phyloP scores from a whole-genome alignment of 2,329 filamentous ascomycete genomes.

The Coniella vitis region DNA sequence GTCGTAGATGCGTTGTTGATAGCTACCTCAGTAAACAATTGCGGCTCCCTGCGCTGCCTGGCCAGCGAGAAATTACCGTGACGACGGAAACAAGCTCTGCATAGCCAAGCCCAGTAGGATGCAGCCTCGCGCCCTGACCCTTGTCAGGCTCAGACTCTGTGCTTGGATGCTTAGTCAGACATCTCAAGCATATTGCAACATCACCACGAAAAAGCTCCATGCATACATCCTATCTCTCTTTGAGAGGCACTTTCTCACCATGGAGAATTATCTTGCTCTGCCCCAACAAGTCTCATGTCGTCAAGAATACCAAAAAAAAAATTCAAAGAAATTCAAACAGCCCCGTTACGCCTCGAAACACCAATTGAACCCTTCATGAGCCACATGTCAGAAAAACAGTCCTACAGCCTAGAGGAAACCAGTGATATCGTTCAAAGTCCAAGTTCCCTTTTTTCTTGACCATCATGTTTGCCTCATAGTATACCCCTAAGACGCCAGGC shows the following conservation, averaged over 20 bases:
- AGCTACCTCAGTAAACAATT: too few species aligned
- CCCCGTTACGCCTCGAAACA: too few species aligned
- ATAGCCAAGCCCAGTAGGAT: too few species aligned
- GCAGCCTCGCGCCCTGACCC: too few species aligned
- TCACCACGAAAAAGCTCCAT: too few species aligned
- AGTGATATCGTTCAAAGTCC: neutral
- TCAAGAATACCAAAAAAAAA: neutral
- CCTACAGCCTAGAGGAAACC: neutral
- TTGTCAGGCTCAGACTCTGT: too few species aligned
- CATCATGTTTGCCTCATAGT: neutral
- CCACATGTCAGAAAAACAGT: neutral
- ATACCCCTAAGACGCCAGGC: slow-evolving; percentile 9
- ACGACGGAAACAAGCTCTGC: neutral
- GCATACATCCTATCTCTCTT: too few species aligned
- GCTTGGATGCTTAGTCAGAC: too few species aligned
- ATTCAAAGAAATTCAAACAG: neutral
- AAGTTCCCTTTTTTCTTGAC: neutral
- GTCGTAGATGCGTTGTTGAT: neutral
- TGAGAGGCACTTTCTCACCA: too few species aligned
- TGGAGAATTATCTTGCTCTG: too few species aligned
- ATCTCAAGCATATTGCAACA: too few species aligned
- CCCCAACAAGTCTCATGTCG: too few species aligned
- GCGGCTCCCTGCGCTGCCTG: neutral
- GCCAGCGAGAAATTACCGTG: neutral
- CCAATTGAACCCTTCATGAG: neutral